Conservation (phyloP, 2,329 filamentous ascomycete species). For the Esteya vermicola region DNA sequence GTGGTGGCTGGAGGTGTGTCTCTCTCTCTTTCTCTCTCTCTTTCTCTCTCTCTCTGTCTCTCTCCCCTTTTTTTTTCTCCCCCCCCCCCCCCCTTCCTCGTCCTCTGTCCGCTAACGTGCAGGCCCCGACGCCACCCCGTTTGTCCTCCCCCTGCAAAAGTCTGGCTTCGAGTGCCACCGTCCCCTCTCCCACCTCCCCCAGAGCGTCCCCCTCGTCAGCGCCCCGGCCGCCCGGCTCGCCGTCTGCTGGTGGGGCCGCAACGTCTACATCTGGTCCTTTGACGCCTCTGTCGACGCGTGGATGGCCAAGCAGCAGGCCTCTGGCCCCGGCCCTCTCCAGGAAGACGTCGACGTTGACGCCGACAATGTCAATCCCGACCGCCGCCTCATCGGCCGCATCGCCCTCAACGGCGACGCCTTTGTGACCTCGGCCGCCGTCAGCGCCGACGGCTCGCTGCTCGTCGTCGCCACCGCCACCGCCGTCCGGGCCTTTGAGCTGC, state of each 20-base stretch:
- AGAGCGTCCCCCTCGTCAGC: slow-evolving; percentile 58
- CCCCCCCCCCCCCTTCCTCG: not conserved
- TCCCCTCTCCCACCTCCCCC: slow-evolving; percentile 70
- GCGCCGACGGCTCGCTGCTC: slow-evolving; percentile 55
- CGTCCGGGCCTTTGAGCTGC: slow-evolving; percentile 29
- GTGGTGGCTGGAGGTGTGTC: slow-evolving; percentile 75
- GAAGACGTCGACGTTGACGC: slow-evolving; percentile 23
- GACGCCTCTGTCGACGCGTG: slow-evolving; percentile 31
- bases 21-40: not conserved
- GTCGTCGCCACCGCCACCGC: slow-evolving; percentile 61
- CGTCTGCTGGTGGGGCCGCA: slow-evolving; percentile 83
- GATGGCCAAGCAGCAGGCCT: too few relatives aligned
- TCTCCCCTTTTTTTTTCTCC: not conserved
- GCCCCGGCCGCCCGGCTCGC: slow-evolving; percentile 61
- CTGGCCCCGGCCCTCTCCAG: too few relatives aligned
- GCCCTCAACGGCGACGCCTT: slow-evolving; percentile 63
- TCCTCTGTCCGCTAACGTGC: not conserved
- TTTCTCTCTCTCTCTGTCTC: not conserved
- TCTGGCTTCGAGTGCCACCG: slow-evolving; percentile 71
- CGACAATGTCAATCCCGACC: slow-evolving; percentile 31
- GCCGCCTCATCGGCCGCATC: slow-evolving; percentile 56
- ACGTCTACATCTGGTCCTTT: slow-evolving; percentile 68
- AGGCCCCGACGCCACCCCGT: slow-evolving; percentile 76
- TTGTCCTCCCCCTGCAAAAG: slow-evolving; percentile 66
- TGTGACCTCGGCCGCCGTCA: slow-evolving; percentile 58